Base-by-base conservation (phyloP, 1,284 basidiomycete species). In the Puccinia coronata region DNA sequence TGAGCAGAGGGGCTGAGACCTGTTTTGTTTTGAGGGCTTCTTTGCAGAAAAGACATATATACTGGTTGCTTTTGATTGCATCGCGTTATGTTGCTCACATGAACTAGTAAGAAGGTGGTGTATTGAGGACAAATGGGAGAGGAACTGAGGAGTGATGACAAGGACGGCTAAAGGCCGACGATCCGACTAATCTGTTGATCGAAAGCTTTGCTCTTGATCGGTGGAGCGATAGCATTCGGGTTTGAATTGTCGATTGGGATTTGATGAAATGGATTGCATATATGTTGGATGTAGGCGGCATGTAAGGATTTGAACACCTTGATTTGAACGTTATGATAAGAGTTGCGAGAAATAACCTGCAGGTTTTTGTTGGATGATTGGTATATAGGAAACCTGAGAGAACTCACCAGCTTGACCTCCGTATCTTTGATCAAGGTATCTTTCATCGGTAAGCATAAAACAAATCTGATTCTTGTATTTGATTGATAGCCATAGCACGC, bases 401-500 rank as follows among this genome's bases (percentile, higher is more conserved):
- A 43, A 39, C 78, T 34, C 4, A 80, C 79, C 36, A 61, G 34
- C 28, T 80, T 80, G 70, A 80, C 70, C 31, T 80, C 70, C 1
- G 70, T 65, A 65, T 80, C 79, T 65, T 73, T 80, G 39, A 80
- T 41, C 18, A 73, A 59, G 34, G 57, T 61, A 16, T 80, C 79
- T 55, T 72, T 73, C 55, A 80, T 72, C 16, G 65, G 36, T 36
- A 80, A 65, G 43, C 53, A 73, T 18, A 80, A 20, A 23, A 73
- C 70, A 51, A 80, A 73, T 43, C 79, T 72, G 23, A 80, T 65
- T 41, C 70, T 80, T 28, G 79, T 80, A 25, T 72, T 72, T 14
- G 79, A 70, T 65, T 80, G 79, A 71, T 80, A 80, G 39, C 79
- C 79, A 65, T 80, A 80, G 25, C 69, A 72, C 14, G 70, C 79